phyloP scores from a whole-genome alignment of 2,329 filamentous ascomycete genomes.

The Microdochium nivale region DNA sequence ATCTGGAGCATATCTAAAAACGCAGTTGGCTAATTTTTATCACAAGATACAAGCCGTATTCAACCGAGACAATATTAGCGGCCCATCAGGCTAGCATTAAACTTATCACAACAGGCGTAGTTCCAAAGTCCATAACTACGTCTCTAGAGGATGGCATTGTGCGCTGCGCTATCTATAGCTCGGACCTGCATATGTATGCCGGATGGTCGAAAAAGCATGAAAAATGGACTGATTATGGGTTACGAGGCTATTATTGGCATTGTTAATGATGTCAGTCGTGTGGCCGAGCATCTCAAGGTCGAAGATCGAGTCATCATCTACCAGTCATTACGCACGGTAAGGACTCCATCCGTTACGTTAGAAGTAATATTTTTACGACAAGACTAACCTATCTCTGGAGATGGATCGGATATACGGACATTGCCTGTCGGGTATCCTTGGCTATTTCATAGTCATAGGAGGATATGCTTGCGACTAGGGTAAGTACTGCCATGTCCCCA shows the following conservation, averaged over 20 bases:
- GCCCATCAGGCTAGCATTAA: neutral
- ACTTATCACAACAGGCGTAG: neutral
- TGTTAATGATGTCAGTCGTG: neutral
- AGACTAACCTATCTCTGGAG: slow-evolving; percentile 17
- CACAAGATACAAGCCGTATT: neutral
- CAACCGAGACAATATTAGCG: neutral
- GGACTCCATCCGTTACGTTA: slow-evolving; percentile 19
- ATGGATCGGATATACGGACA: slow-evolving; percentile 18
- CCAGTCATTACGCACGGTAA: slow-evolving; percentile 20
- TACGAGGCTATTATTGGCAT: slow-evolving; percentile 20
- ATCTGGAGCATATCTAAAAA: no score
- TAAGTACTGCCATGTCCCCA: slow-evolving; percentile 23
- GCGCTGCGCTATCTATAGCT: slow-evolving; percentile 20
- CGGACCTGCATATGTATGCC: slow-evolving; percentile 21
- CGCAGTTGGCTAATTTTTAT: no score
- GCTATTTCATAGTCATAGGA: slow-evolving; percentile 20
- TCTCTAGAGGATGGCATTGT: slow-evolving; percentile 22
- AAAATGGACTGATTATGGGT: slow-evolving; percentile 4
- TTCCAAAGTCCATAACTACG: slow-evolving; percentile 23
- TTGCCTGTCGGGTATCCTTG: slow-evolving; percentile 20
- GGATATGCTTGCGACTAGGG: slow-evolving; percentile 25
- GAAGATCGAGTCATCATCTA: slow-evolving; percentile 21
- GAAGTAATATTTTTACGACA: slow-evolving; percentile 20
- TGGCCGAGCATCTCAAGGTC: slow-evolving; percentile 11
- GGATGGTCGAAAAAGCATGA: slow-evolving; percentile 15